Conservation (phyloP, 305 asterid genomes). For the Andrographis paniculata region DNA sequence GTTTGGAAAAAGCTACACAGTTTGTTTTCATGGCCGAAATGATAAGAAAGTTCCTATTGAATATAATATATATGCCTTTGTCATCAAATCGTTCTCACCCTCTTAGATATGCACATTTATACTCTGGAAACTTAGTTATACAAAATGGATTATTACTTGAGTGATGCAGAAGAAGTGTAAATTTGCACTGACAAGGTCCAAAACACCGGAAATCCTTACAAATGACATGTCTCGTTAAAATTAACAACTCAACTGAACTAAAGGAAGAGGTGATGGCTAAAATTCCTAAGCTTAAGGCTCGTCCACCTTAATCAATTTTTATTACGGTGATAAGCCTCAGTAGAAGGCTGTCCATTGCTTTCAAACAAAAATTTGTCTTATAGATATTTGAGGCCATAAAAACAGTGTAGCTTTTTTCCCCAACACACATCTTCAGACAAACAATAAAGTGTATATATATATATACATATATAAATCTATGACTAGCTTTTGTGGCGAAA, state of each 20-base stretch:
- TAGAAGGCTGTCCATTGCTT: too few relatives aligned
- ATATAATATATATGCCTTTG: slow-evolving; percentile 56
- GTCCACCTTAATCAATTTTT: too few relatives aligned
- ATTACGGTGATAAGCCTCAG: too few relatives aligned
- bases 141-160: slow-evolving; percentile 21
- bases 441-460: too few relatives aligned
- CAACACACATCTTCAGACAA: too few relatives aligned
- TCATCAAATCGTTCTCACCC: slow-evolving; percentile 26
- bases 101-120: too few relatives aligned
- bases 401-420: too few relatives aligned
- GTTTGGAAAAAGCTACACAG: slow-evolving; percentile 61
- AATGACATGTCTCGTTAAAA: slow-evolving; percentile 50
- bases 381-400: too few relatives aligned
- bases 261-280: slow-evolving; percentile 96
- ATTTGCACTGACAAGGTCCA: slow-evolving; percentile 82
- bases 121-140: too few relatives aligned
- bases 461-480: too few relatives aligned
- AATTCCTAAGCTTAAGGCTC: slow-evolving; percentile 84
- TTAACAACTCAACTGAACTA: slow-evolving; percentile 73
- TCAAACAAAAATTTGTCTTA: too few relatives aligned
- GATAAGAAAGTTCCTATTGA: slow-evolving; percentile 74
- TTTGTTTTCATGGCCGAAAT: slow-evolving; percentile 89
- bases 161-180: slow-evolving; percentile 50
- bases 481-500: too few relatives aligned
- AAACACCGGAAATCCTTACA: slow-evolving; percentile 82